These are phyloP conservation scores for Herpetomonas samuelpessoai DNA, from an alignment of 208 protist species.

Conservation along the genomic window DNA sequence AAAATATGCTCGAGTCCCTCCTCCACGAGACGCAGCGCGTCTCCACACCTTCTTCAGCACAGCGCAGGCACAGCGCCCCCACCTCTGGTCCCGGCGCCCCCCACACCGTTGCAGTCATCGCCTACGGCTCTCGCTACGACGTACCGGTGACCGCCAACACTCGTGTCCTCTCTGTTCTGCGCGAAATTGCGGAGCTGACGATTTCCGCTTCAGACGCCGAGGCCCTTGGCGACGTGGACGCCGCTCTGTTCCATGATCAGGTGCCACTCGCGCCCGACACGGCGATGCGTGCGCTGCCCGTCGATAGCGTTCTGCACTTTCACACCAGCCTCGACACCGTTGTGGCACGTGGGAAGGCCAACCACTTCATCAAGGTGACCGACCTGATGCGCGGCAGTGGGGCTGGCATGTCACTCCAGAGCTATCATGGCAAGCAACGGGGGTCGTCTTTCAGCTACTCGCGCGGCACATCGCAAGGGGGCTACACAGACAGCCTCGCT, in stretches of 20 bases:
- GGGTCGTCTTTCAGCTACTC: neutral
- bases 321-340: slow-evolving; percentile 30
- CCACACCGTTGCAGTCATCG: slow-evolving; percentile 18
- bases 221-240: slow-evolving; percentile 26
- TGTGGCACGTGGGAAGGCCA: slow-evolving; percentile 16
- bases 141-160: slow-evolving; percentile 43
- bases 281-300: slow-evolving; percentile 30
- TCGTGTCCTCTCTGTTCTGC: slow-evolving; percentile 28
- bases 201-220: slow-evolving; percentile 20
- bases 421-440: neutral
- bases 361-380: slow-evolving; percentile 42
- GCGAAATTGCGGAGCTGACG: slow-evolving; percentile 41
- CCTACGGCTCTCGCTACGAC: slow-evolving; percentile 24
- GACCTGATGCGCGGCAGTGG: neutral
- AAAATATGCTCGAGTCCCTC: too few species aligned
- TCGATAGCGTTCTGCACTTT: slow-evolving; percentile 42
- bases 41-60: too few species aligned
- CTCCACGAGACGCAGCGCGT: too few species aligned
- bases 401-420: neutral
- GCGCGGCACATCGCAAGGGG: neutral
- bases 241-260: slow-evolving; percentile 42
- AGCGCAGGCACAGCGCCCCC: neutral
- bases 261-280: slow-evolving; percentile 27
- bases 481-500: neutral
- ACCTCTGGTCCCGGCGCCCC: neutral